Evolutionary conservation across 176 grass and related monocot species (phyloP).

Genomic region (Bothriochloa decipiens): DNA sequence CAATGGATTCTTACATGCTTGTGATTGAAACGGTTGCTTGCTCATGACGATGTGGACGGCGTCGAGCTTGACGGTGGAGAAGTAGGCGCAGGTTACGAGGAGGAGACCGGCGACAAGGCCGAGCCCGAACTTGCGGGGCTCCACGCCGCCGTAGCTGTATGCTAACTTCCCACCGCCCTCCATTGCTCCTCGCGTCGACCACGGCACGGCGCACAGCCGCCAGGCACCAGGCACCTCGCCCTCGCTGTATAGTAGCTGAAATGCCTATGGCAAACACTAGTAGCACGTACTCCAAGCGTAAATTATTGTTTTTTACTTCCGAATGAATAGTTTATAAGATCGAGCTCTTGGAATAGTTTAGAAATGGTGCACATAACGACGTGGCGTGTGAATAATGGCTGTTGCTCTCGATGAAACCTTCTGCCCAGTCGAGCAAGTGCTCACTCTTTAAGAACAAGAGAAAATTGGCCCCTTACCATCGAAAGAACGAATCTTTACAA

Average conservation of each 20-base stretch:
- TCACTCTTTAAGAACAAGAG: too few relatives aligned
- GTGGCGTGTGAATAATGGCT: neutral
- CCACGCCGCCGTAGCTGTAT: constrained; percentile 42
- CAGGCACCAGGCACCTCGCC: neutral
- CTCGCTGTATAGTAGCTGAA: neutral
- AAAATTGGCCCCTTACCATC: too few relatives aligned
- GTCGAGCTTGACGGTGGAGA: constrained; percentile 72
- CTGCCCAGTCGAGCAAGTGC: neutral
- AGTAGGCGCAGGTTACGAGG: constrained; percentile 65
- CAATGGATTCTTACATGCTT: neutral
- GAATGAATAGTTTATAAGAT: neutral
- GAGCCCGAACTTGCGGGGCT: constrained; percentile 54
- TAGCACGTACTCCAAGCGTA: neutral
- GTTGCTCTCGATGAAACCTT: neutral
- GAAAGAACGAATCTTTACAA: too few relatives aligned
- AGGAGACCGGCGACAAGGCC: constrained; percentile 62
- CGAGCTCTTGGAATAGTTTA: neutral
- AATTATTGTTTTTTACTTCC: neutral
- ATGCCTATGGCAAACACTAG: neutral
- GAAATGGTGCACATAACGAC: neutral
- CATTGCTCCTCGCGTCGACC: constrained; percentile 6
- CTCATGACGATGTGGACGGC: constrained; percentile 53
- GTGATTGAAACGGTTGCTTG: neutral
- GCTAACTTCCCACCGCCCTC: constrained; percentile 41
- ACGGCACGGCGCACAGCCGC: neutral